Conservation (phyloP, 768 basidiomycete genomes). For the Butyriboletus loyo region DNA sequence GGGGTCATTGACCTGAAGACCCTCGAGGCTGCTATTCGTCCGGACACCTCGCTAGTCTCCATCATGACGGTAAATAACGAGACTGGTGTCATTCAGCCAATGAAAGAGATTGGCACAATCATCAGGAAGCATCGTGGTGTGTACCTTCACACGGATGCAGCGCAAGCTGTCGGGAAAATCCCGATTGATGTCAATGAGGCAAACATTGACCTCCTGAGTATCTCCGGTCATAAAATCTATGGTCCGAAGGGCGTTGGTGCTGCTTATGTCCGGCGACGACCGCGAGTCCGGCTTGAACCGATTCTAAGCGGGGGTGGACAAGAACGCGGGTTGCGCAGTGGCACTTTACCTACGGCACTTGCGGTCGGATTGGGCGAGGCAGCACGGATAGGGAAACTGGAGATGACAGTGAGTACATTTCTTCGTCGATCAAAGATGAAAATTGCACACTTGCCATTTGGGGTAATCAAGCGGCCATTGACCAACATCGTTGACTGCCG, state of each 20-base stretch:
- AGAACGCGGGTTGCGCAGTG: slow-evolving; percentile 91
- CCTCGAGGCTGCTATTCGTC: slow-evolving; percentile 85
- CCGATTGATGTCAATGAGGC: slow-evolving; percentile 90
- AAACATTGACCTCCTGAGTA: slow-evolving; percentile 94
- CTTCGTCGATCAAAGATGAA: slow-evolving; percentile 40
- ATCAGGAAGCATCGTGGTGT: slow-evolving; percentile 84
- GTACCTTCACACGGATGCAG: slow-evolving; percentile 96
- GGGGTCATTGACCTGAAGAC: slow-evolving; percentile 77
- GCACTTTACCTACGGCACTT: slow-evolving; percentile 87
- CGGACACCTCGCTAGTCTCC: slow-evolving; percentile 91
- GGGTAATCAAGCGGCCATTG: slow-evolving; percentile 44
- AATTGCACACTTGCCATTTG: slow-evolving; percentile 36
- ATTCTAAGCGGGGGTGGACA: slow-evolving; percentile 96
- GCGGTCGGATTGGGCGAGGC: slow-evolving; percentile 95
- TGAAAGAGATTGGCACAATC: slow-evolving; percentile 90
- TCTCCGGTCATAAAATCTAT: slow-evolving; percentile 97
- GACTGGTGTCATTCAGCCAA: slow-evolving; percentile 96
- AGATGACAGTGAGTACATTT: slow-evolving; percentile 80
- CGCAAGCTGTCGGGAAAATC: slow-evolving; percentile 92
- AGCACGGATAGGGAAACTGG: slow-evolving; percentile 82
- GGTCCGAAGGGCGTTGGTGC: slow-evolving; percentile 97
- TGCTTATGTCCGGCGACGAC: slow-evolving; percentile 88
- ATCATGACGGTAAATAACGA: slow-evolving; percentile 99
- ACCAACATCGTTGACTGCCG: slow-evolving; percentile 29
- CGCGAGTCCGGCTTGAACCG: slow-evolving; percentile 91